Percentiles rank a stretch among this genome's conserved stretches.
phyloP scores from a whole-genome alignment of 257 asterid species.

The Gynochthodes officinalis region DNA sequence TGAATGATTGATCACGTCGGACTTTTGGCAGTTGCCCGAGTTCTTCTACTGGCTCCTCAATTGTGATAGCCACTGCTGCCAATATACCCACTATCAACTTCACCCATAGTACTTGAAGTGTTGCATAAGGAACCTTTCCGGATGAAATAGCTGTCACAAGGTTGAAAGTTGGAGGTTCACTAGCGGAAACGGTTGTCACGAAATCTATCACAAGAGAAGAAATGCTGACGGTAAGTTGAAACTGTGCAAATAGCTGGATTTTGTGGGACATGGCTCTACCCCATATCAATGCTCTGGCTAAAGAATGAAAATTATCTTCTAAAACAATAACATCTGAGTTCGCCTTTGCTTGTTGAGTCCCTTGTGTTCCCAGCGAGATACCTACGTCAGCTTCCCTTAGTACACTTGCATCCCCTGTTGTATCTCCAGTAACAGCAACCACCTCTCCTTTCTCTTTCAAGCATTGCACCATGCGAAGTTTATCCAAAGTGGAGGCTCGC shows the following conservation, averaged over 20 bases:
- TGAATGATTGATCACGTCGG: slow-evolving; percentile 41
- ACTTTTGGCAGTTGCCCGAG: slow-evolving; percentile 46
- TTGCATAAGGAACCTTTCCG: no score
- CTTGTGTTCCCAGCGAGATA: slow-evolving; percentile 59
- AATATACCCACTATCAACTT: slow-evolving; percentile 65
- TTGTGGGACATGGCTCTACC: no score
- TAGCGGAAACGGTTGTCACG: slow-evolving; percentile 24
- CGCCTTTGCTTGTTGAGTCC: slow-evolving; percentile 57
- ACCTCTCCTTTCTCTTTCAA: no score
- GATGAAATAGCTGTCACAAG: slow-evolving; percentile 64
- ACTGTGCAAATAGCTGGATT: slow-evolving; percentile 66
- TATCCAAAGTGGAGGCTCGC: no score
- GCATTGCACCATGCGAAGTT: no score
- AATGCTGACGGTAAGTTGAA: slow-evolving; percentile 62
- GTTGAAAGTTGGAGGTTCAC: slow-evolving; percentile 34
- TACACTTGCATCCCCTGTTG: no score
- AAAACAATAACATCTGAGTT: slow-evolving; percentile 63
- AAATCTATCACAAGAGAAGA: slow-evolving; percentile 48
- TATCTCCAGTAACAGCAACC: no score
- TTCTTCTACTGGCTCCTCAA: slow-evolving; percentile 41
- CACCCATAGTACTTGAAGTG: slow-evolving; percentile 76
- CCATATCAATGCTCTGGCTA: no score
- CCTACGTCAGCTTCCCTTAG: no score
- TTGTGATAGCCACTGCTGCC: slow-evolving; percentile 62
- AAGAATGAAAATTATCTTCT: no score